Base-by-base conservation (phyloP, 140 eudicot genomes). In the Oenanthe javanica region DNA sequence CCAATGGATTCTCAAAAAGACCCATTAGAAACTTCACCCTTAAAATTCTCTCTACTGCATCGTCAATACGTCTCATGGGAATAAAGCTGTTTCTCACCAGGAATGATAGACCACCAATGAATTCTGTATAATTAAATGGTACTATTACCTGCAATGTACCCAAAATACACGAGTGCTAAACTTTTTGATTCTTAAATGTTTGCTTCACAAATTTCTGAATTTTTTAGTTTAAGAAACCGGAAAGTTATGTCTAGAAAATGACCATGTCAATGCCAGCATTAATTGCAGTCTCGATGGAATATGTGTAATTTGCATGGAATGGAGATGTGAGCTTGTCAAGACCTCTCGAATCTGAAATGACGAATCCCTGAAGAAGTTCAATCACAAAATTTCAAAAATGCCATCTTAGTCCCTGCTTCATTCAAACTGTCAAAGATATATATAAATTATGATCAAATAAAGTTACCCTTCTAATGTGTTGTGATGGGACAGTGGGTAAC, bases 191-290 rank as follows among this genome's bases (percentile, higher is more conserved):
- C 4, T 10, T 27, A 14, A 13, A 14, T 16, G 6, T 18, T 71
- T 70, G 75, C 49, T 70, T 70, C 48, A 70, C 23, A 55, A 54
- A 70, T 14, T 38, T 21, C 50, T 6, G 10, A 71, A 71, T 10
- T 8, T n/a, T 72, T 2, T 8, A 8, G 16, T 40, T n/a, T 15
- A 72, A 18, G 23, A 45, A 23, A 19, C 27, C 19, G 14, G 54
- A 46, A 73, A 48, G 23, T 45, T 49, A 59, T n/a, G 67, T 21
- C 67, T 6, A 45, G 49, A 72, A 18, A 72, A 23, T 72, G 52
- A 73, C 77, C 77, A 73, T 43, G 55, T 73, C 77, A n/a, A 73
- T 73, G 77, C 77, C 77, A 46, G 77, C 77, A 45, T 19, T 45
- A 73, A 73, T 21, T 73, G 54, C 77, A 45, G 77, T 49, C 40